Percentiles rank a stretch among this genome's conserved stretches.
phyloP scores from a whole-genome alignment of 306 rosid genomes.

The Rosa lucieae region DNA sequence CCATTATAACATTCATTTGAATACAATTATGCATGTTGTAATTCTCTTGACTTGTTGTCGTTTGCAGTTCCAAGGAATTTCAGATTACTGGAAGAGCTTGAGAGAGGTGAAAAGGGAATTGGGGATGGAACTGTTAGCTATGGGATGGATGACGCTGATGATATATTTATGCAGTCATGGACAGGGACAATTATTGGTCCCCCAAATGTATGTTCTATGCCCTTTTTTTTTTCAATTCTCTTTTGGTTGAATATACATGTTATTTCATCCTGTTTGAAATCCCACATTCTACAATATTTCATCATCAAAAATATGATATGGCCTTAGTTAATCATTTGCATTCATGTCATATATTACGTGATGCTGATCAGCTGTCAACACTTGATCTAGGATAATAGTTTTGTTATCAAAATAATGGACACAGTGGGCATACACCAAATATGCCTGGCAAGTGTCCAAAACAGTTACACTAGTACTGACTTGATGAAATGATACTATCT shows the following conservation, averaged over 20 bases:
- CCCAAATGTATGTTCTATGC: constrained; percentile 61
- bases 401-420: not conserved
- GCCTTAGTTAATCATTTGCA: not conserved
- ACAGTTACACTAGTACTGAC: constrained; percentile 6
- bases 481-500: not conserved
- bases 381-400: not conserved
- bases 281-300: not conserved
- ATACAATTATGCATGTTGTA: not conserved
- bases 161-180: constrained; percentile 94
- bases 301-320: not conserved
- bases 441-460: not conserved
- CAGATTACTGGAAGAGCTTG: constrained; percentile 96
- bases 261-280: not conserved
- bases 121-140: constrained; percentile 99
- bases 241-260: not conserved
- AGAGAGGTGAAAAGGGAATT: constrained; percentile 98
- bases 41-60: constrained; percentile 11
- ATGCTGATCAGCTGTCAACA: not conserved
- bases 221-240: not conserved
- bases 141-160: constrained; percentile 99
- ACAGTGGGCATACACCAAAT: not conserved
- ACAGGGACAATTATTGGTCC: constrained; percentile 98
- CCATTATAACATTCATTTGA: not conserved
- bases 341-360: not conserved
- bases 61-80: constrained; percentile 90